Percentiles rank a stretch among this genome's conserved stretches.
phyloP scores from a whole-genome alignment of 345 rosid genomes.

The Toxicodendron radicans region DNA sequence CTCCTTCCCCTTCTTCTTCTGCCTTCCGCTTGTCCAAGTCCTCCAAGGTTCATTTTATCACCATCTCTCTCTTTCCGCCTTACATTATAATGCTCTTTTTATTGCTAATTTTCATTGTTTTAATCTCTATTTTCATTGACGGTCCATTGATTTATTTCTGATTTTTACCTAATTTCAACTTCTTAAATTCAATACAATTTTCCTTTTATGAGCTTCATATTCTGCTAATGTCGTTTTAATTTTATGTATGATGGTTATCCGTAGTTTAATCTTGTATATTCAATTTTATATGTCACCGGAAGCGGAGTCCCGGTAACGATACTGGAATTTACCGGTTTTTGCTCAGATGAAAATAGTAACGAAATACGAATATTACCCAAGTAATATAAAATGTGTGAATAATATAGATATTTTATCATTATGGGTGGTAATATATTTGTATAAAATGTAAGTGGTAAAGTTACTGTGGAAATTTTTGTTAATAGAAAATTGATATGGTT shows the following conservation, averaged over 20 bases:
- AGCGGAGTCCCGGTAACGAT: too few species aligned
- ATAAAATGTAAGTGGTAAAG: too few species aligned
- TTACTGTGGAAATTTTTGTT: too few species aligned
- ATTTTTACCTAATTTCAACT: not conserved
- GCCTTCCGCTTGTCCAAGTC: slow-evolving; percentile 59
- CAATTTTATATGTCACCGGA: too few species aligned
- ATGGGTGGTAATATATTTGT: too few species aligned
- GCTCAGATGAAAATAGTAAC: too few species aligned
- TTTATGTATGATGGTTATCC: not conserved
- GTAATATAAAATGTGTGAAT: too few species aligned
- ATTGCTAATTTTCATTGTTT: not conserved
- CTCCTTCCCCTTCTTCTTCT: slow-evolving; percentile 73
- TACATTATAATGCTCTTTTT: not conserved
- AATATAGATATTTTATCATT: too few species aligned
- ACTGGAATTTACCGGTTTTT: too few species aligned
- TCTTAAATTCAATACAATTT: not conserved
- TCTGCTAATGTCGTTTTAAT: not conserved
- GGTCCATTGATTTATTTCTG: slow-evolving; percentile 4
- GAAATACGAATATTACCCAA: too few species aligned
- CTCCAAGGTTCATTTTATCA: slow-evolving; percentile 49
- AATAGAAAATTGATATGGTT: not conserved
- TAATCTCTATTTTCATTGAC: not conserved
- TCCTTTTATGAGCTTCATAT: not conserved
- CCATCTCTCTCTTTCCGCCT: not conserved
- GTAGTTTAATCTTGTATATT: too few species aligned